Evolutionary conservation across 2,329 filamentous ascomycete genomes (phyloP).

Genomic region (Apiospora hydei): DNA sequence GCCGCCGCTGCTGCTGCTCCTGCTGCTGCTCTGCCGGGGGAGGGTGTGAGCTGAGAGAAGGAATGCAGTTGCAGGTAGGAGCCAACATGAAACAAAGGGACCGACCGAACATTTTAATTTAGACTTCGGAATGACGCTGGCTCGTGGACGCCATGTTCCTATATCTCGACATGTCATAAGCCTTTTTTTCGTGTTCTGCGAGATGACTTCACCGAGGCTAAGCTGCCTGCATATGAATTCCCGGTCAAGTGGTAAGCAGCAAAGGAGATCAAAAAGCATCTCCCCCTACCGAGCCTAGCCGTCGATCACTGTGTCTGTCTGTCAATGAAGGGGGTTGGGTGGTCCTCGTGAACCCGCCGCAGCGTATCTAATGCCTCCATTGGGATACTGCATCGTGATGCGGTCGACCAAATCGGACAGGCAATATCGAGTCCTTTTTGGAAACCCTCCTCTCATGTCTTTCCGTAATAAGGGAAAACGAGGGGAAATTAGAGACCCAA

Average conservation of each 20-base stretch:
- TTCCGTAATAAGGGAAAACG: not conserved
- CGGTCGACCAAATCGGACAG: not conserved
- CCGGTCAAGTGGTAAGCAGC: slow-evolving; percentile 14
- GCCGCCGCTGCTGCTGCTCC: not conserved
- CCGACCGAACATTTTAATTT: not conserved
- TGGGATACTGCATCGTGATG: slow-evolving; percentile 10
- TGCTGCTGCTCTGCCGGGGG: not conserved
- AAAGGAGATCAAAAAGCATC: not conserved
- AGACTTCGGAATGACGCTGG: not conserved
- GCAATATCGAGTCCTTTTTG: not conserved
- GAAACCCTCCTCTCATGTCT: not conserved
- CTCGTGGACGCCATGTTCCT: not conserved
- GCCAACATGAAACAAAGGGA: not conserved
- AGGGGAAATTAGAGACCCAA: not conserved
- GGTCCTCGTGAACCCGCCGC: not conserved
- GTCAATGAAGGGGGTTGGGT: not conserved
- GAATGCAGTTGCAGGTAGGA: not conserved
- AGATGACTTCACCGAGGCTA: slow-evolving; percentile 6
- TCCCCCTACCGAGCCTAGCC: not conserved
- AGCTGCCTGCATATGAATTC: not conserved
- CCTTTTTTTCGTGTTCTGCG: not conserved
- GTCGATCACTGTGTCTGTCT: not conserved
- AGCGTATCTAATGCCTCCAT: not conserved
- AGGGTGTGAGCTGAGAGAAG: not conserved
- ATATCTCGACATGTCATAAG: not conserved